Evolutionary conservation across 495 filamentous ascomycete genomes (phyloP).

Genomic region (Penicillium manginii): DNA sequence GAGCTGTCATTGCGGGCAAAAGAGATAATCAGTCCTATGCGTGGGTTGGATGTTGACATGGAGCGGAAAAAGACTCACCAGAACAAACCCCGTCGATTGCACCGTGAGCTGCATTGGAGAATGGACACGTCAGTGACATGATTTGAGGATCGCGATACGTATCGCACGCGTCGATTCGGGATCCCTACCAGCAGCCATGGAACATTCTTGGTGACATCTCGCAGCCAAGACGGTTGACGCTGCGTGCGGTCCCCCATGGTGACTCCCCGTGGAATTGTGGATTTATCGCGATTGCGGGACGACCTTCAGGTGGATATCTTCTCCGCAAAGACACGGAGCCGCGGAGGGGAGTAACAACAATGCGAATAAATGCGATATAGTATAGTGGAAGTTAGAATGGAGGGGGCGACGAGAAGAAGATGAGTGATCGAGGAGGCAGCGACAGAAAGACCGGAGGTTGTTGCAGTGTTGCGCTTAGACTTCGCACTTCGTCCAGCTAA

Average conservation of each 20-base stretch:
- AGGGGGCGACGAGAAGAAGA: conserved; percentile 4
- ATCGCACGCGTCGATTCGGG: neutral
- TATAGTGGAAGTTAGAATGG: neutral
- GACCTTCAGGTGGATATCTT: conserved; percentile 10
- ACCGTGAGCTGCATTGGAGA: conserved; percentile 36
- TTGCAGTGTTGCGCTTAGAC: conserved; percentile 2
- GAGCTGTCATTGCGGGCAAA: conserved; percentile 51
- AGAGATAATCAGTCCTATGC: conserved; percentile 18
- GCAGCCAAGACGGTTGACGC: conserved; percentile 52
- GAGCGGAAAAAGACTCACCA: conserved; percentile 37
- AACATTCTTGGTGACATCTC: conserved; percentile 73
- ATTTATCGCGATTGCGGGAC: neutral
- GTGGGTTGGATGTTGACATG: neutral
- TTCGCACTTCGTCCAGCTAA: conserved; percentile 8
- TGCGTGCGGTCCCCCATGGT: conserved; percentile 44
- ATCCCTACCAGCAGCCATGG: conserved; percentile 75
- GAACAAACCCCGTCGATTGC: conserved; percentile 45
- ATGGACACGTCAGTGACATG: conserved; percentile 24
- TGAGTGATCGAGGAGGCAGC: conserved; percentile 2
- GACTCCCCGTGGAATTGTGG: conserved; percentile 8
- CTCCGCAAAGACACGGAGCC: conserved; percentile 11
- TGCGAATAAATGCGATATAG: neutral
- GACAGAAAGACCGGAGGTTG: neutral
- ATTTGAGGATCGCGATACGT: neutral
- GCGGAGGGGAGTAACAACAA: neutral